phyloP scores from a whole-genome alignment of 2,329 filamentous ascomycete genomes.

The Aspergillus novofumigatus region DNA sequence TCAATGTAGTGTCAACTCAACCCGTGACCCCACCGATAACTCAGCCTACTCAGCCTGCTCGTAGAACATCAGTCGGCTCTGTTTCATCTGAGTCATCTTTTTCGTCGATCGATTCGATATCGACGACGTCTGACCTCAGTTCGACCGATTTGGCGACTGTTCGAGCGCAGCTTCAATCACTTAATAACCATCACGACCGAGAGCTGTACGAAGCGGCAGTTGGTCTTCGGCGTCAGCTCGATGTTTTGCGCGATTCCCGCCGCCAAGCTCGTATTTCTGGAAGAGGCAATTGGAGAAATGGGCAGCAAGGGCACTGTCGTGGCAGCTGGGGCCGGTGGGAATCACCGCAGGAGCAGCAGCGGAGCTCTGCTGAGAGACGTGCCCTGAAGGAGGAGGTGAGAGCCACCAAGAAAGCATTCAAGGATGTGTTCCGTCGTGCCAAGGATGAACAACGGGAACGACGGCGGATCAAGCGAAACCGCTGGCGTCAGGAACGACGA shows the following conservation, averaged over 20 bases:
- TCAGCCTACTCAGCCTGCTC: constrained; percentile 17
- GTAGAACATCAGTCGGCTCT: constrained; percentile 28
- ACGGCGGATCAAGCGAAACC: constrained; percentile 20
- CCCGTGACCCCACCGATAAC: constrained; percentile 2
- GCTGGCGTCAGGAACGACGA: constrained; percentile 18
- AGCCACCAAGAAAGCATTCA: constrained; percentile 36
- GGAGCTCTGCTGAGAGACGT: constrained; percentile 24
- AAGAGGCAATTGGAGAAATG: constrained; percentile 18
- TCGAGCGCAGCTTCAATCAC: constrained; percentile 31
- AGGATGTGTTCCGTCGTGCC: constrained; percentile 31
- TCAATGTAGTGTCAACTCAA: not conserved
- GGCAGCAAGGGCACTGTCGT: constrained; percentile 12
- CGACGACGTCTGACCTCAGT: constrained; percentile 34
- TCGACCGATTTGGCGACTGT: constrained; percentile 33
- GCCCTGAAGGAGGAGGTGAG: constrained; percentile 36
- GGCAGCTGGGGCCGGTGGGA: constrained; percentile 35
- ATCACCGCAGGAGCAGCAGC: constrained; percentile 30
- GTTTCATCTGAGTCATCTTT: constrained; percentile 31
- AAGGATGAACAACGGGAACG: constrained; percentile 33
- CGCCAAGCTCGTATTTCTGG: constrained; percentile 25
- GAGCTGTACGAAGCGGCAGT: constrained; percentile 33
- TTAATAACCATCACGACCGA: constrained; percentile 34
- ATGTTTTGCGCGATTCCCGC: constrained; percentile 31
- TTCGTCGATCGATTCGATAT: constrained; percentile 35
- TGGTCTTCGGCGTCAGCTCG: constrained; percentile 33